phyloP scores from a whole-genome alignment of 805 yeast genomes.

The Saccharomycopsis fibuligera region DNA sequence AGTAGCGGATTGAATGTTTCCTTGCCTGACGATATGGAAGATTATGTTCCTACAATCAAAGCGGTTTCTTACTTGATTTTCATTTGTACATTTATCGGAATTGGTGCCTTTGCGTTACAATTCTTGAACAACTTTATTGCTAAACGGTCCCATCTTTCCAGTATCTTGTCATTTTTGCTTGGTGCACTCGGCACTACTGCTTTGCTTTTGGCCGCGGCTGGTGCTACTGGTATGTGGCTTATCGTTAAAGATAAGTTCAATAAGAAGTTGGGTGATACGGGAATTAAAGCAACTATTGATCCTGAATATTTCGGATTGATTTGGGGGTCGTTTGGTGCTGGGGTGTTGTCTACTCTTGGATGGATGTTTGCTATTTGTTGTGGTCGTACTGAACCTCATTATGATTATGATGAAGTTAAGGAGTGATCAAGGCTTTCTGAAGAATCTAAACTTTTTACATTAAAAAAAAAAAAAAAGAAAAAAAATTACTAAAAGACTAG shows the following conservation, averaged over 20 bases:
- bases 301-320: slow-evolving; percentile 47
- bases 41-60: slow-evolving; percentile 40
- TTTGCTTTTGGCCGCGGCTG: slow-evolving; percentile 41
- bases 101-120: slow-evolving; percentile 37
- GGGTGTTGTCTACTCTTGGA: slow-evolving; percentile 34
- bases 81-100: slow-evolving; percentile 43
- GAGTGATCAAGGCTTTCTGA: no score
- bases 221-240: slow-evolving; percentile 57
- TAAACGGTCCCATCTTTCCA: slow-evolving; percentile 40
- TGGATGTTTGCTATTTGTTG: slow-evolving; percentile 41
- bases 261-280: slow-evolving; percentile 39
- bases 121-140: slow-evolving; percentile 40
- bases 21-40: slow-evolving; percentile 49
- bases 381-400: slow-evolving; percentile 26
- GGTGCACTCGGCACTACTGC: slow-evolving; percentile 36
- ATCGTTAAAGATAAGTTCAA: slow-evolving; percentile 47
- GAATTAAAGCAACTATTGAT: slow-evolving; percentile 48
- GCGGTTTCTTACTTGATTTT: slow-evolving; percentile 53
- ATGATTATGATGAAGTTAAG: slow-evolving; percentile 7
- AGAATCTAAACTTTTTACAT: no score
- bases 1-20: slow-evolving; percentile 25
- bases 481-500: no score
- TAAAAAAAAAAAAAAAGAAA: no score
- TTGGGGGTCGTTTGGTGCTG: slow-evolving; percentile 57
- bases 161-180: slow-evolving; percentile 39